Evolutionary conservation across 2,329 filamentous ascomycete species (phyloP), one percentile per base, ranked within the genome.

Genomic region (Aureobasidium lini): DNA sequence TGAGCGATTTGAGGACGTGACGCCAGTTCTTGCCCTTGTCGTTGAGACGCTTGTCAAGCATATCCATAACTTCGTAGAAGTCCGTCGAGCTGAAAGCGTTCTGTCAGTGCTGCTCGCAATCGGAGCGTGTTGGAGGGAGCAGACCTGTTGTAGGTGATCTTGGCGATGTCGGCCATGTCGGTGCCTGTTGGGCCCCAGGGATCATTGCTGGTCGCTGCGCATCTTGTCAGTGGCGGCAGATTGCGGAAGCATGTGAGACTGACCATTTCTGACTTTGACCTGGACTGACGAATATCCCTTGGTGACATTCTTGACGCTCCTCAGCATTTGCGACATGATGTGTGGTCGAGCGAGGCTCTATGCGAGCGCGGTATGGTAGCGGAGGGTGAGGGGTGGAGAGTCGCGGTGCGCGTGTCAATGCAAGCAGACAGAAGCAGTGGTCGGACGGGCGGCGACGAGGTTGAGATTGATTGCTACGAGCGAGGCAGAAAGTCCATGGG

Each of bases 21-120:
- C 94, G 87, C 94, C 94, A 99, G 73, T 99, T 99, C 81, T 97
- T 99, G 71, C 94, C 94, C 76, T 99, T 97, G 76, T 99, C 94
- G 69, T 99, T 99, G 70, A 99, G 79, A 66, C 94, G 88, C 80
- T 97, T 97, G 77, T 99, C 94, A 66, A 99, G 81, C 90, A 99
- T 99, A 74, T 99, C 94, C 87, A 99, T 96, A 69, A 99, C 96
- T 73, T 99, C 93, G 78, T 96, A 96, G 78, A 99, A 99, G 73
- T 97, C 94, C 75, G 88, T 93, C 37, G 91, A 92, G 71, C 93
- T 95, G 67, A 61, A 50, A 31, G 23, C 32, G 46, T 18, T 15
- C 23, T 36, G 43, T 60, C 46, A 62, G 56, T 56, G 16, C 16
- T 39, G 44, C 52, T 34, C 52, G 32, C 36, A 40, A 34, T 29